Percentiles rank a stretch among this genome's conserved stretches.
Evolutionary conservation across 768 basidiomycete species (phyloP).

Genomic region (Suillus variegatus): DNA sequence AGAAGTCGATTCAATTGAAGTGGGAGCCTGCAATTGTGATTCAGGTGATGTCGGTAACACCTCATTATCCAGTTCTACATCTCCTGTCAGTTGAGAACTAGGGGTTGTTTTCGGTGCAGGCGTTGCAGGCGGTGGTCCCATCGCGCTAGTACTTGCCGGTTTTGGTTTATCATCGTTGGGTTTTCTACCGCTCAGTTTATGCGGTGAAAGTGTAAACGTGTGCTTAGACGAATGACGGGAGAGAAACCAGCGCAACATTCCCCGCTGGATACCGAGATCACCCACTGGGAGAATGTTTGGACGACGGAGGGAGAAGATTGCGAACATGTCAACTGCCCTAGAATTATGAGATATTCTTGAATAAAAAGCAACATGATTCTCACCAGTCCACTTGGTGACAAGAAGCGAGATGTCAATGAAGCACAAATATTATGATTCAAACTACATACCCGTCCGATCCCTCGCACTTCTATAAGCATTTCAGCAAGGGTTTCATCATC

Average conservation of each 20-base stretch:
- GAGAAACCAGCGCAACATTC: conserved; percentile 68
- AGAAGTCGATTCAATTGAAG: conserved; percentile 20
- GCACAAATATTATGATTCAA: not conserved
- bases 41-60: conserved; percentile 33
- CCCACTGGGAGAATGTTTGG: conserved; percentile 81
- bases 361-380: conserved; percentile 11
- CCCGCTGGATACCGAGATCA: conserved; percentile 84
- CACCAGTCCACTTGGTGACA: conserved; percentile 60
- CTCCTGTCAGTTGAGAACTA: not conserved
- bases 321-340: conserved; percentile 83
- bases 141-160: not conserved
- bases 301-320: conserved; percentile 83
- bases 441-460: conserved; percentile 67
- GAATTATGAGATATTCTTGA: conserved; percentile 9
- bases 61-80: conserved; percentile 23
- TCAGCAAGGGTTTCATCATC: conserved; percentile 75
- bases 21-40: conserved; percentile 1
- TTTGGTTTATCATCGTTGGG: conserved; percentile 4
- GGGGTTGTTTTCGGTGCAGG: conserved; percentile 7
- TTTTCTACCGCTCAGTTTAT: conserved; percentile 39
- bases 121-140: conserved; percentile 1
- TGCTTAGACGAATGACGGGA: conserved; percentile 57
- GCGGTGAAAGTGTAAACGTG: conserved; percentile 49
- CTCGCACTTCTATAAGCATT: conserved; percentile 76
- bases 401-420: conserved; percentile 10